Conservation (phyloP, 352 stramenopile species). For the Pythium guiyangense region DNA sequence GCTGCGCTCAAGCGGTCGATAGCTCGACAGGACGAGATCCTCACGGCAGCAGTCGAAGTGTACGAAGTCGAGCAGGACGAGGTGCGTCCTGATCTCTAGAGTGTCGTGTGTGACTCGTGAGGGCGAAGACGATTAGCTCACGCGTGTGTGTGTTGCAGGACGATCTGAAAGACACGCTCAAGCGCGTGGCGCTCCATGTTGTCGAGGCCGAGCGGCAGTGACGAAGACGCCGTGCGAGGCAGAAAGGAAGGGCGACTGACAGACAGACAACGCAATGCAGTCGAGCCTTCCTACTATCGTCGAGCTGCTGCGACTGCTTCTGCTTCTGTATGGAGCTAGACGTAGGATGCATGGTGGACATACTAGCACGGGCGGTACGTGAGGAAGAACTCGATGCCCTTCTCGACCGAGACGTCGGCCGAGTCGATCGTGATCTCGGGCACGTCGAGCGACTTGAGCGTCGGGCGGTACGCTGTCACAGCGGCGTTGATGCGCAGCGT, state of each 20-base stretch:
- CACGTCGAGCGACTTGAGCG: background rate
- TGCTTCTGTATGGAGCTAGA: background rate
- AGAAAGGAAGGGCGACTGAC: too few relatives aligned
- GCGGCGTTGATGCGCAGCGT: conserved; percentile 29
- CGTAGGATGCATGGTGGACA: too few relatives aligned
- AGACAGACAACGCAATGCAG: too few relatives aligned
- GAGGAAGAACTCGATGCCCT: conserved; percentile 24
- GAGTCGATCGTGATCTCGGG: conserved; percentile 23
- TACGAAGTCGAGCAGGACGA: conserved; percentile 41
- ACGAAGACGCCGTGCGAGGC: too few relatives aligned
- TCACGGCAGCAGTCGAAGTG: conserved; percentile 33
- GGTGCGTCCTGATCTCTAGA: too few relatives aligned
- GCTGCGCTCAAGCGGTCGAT: conserved; percentile 39
- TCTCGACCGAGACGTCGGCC: conserved; percentile 20
- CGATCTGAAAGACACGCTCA: conserved; percentile 51
- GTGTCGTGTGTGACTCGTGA: too few relatives aligned
- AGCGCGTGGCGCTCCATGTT: conserved; percentile 35
- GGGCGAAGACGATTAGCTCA: too few relatives aligned
- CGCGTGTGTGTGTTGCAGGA: too few relatives aligned
- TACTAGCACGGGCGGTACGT: conserved; percentile 21
- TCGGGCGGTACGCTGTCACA: conserved; percentile 17
- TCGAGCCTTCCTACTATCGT: too few relatives aligned
- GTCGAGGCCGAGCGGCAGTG: background rate
- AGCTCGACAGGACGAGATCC: conserved; percentile 27
- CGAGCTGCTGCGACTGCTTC: too few relatives aligned